Conservation (phyloP, 257 asterid genomes). For the Solanum chilense region DNA sequence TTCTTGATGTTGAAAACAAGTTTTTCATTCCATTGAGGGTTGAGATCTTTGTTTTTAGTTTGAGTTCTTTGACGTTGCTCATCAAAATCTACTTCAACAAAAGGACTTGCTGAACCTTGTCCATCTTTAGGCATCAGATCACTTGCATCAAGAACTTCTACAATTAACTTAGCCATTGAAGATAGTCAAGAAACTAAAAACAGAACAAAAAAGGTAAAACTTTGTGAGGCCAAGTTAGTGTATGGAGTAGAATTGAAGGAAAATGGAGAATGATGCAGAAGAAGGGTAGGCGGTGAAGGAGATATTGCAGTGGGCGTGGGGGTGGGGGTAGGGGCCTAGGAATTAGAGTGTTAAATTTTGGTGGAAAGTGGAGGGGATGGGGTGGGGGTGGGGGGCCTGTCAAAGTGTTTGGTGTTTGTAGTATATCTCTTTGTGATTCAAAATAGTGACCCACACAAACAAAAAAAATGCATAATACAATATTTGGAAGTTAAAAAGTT, state of each 20-base stretch:
- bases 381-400: neutral
- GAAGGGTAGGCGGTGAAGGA: conserved; percentile 6
- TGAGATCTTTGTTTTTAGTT: conserved; percentile 56
- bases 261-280: conserved; percentile 1
- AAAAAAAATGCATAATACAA: neutral
- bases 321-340: neutral
- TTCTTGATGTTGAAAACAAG: conserved; percentile 44
- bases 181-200: neutral
- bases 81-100: conserved; percentile 64
- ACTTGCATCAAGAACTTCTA: conserved; percentile 68
- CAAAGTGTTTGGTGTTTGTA: neutral
- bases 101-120: conserved; percentile 75
- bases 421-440: conserved; percentile 1
- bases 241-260: neutral
- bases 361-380: neutral
- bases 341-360: neutral
- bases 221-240: neutral
- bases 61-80: conserved; percentile 51
- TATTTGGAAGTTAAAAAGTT: neutral
- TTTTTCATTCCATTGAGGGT: conserved; percentile 78
- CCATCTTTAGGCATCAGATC: conserved; percentile 95
- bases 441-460: neutral
- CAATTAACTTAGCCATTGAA: conserved; percentile 54
- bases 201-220: neutral
- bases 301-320: neutral